phyloP scores from a whole-genome alignment of 2,329 filamentous ascomycete genomes.

The Trichoderma cornu-damae region DNA sequence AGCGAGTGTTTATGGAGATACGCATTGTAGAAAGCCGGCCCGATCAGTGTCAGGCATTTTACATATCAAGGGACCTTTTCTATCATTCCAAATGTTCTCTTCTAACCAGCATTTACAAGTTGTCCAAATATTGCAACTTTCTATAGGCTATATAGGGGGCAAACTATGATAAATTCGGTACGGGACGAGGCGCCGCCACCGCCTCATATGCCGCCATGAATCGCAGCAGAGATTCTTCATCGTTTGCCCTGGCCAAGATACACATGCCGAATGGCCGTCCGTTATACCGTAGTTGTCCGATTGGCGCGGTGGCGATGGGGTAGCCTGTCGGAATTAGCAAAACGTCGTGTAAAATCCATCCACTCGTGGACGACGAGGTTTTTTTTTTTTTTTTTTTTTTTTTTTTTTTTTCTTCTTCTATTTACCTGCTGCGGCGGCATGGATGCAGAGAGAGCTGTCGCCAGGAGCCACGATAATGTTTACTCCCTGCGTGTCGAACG shows the following conservation, averaged over 20 bases:
- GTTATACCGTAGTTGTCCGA: slow-evolving; percentile 19
- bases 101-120: no score
- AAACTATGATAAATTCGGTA: slow-evolving; percentile 13
- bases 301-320: slow-evolving; percentile 18
- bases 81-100: no score
- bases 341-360: neutral
- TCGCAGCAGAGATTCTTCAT: slow-evolving; percentile 18
- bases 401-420: no score
- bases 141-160: neutral
- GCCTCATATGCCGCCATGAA: slow-evolving; percentile 21
- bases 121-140: no score
- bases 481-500: slow-evolving; percentile 7
- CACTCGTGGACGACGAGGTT: neutral
- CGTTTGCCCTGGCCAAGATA: slow-evolving; percentile 14
- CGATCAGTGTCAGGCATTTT: no score
- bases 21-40: no score
- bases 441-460: slow-evolving; percentile 20
- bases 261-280: slow-evolving; percentile 21
- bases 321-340: slow-evolving; percentile 15
- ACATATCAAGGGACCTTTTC: no score
- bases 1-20: neutral
- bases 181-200: slow-evolving; percentile 7
- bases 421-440: slow-evolving; percentile 21
- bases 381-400: no score
- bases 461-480: slow-evolving; percentile 18